These are phyloP conservation scores for Cicer yamashitae DNA, from an alignment of 306 rosid genomes.

Conservation along the genomic window DNA sequence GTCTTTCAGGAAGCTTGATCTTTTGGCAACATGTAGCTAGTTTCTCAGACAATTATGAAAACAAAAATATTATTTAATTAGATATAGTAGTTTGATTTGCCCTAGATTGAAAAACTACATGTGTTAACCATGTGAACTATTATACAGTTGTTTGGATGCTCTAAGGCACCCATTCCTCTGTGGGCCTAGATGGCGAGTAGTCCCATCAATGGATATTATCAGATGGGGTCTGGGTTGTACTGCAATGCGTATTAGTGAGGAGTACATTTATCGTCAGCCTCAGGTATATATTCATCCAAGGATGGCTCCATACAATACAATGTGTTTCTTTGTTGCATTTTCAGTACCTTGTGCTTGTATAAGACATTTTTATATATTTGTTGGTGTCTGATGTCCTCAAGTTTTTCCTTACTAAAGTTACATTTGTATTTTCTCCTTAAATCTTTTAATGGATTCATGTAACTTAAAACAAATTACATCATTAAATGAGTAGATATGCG, in stretches of 20 bases:
- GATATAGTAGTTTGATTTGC: conserved; percentile 35
- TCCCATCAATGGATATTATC: conserved; percentile 83
- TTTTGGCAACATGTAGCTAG: conserved; percentile 34
- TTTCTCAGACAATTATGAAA: conserved; percentile 34
- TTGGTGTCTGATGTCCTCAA: conserved; percentile 31
- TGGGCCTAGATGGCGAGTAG: conserved; percentile 97
- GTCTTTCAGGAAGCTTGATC: conserved; percentile 34
- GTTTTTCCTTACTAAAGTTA: conserved; percentile 31
- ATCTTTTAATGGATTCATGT: conserved; percentile 2
- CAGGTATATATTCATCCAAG: conserved; percentile 64
- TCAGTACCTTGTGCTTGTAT: conserved; percentile 22
- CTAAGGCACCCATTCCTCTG: conserved; percentile 98
- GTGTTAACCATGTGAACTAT: conserved; percentile 34
- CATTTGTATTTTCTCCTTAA: conserved; percentile 13
- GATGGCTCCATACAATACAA: conserved; percentile 26
- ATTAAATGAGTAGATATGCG: conserved; percentile 18
- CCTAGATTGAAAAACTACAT: neutral
- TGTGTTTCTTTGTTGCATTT: conserved; percentile 18
- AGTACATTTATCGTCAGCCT: conserved; percentile 86
- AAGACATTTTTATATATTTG: conserved; percentile 24
- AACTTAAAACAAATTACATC: conserved; percentile 9
- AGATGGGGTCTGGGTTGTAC: conserved; percentile 99
- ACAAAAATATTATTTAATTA: conserved; percentile 13
- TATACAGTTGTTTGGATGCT: conserved; percentile 91
- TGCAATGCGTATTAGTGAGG: conserved; percentile 84